Conservation (phyloP, 495 filamentous ascomycete genomes). For the Sporormia fimetaria region DNA sequence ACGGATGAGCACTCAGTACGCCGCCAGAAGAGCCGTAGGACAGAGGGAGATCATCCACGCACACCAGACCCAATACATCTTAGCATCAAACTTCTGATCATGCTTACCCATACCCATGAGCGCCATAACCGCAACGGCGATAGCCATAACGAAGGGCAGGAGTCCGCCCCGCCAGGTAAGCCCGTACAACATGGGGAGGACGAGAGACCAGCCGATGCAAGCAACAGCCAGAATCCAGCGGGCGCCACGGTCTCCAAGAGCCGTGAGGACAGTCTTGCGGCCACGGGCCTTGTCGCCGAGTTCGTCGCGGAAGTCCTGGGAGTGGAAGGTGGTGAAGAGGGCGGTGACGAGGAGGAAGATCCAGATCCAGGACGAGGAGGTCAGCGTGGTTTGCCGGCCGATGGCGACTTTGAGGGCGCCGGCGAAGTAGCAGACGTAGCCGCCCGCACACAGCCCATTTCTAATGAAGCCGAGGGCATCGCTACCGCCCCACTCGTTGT, state of each 20-base stretch:
- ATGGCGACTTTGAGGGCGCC: constrained; percentile 25
- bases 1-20: too few relatives aligned
- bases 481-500: constrained; percentile 44
- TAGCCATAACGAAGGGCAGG: too few relatives aligned
- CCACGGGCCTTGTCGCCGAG: constrained; percentile 37
- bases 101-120: too few relatives aligned
- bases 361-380: constrained; percentile 33
- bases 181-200: too few relatives aligned
- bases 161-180: too few relatives aligned
- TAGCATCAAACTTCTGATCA: too few relatives aligned
- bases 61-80: too few relatives aligned
- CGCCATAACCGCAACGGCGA: too few relatives aligned
- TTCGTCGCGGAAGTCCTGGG: constrained; percentile 43
- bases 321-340: constrained; percentile 42
- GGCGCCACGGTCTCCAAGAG: constrained; percentile 36
- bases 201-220: constrained; percentile 38
- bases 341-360: constrained; percentile 35
- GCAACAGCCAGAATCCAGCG: constrained; percentile 33
- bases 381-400: constrained; percentile 7
- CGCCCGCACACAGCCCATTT: constrained; percentile 39
- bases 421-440: constrained; percentile 31
- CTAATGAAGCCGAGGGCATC: constrained; percentile 36
- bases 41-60: too few relatives aligned
- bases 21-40: too few relatives aligned
- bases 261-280: constrained; percentile 35